phyloP scores from a whole-genome alignment of 805 yeast genomes.

The Pichia nakasei region DNA sequence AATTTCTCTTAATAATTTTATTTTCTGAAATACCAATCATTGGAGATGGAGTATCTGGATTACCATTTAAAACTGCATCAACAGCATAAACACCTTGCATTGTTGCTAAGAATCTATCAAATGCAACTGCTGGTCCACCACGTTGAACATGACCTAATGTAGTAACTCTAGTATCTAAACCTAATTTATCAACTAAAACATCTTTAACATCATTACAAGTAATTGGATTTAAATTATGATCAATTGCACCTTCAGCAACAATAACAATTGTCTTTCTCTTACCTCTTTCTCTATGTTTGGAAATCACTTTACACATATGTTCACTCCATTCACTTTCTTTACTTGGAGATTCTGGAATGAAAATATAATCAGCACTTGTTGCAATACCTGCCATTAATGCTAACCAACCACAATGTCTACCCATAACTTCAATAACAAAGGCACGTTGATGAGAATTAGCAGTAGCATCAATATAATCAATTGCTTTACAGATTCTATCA shows the following conservation, averaged over 20 bases:
- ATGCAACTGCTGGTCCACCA: slow-evolving; percentile 77
- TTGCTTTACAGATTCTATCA: slow-evolving; percentile 63
- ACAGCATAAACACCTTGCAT: slow-evolving; percentile 80
- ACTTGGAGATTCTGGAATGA: slow-evolving; percentile 76
- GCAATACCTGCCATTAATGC: slow-evolving; percentile 76
- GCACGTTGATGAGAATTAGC: slow-evolving; percentile 80
- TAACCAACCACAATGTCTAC: slow-evolving; percentile 86
- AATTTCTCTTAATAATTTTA: slow-evolving; percentile 56
- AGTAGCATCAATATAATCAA: slow-evolving; percentile 78
- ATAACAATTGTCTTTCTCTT: slow-evolving; percentile 71
- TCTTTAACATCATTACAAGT: slow-evolving; percentile 56
- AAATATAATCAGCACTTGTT: slow-evolving; percentile 71
- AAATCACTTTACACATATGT: slow-evolving; percentile 54
- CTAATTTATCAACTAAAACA: slow-evolving; percentile 50
- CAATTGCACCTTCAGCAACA: slow-evolving; percentile 81
- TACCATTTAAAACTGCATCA: slow-evolving; percentile 57
- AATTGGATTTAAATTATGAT: slow-evolving; percentile 58
- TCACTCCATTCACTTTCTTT: slow-evolving; percentile 54
- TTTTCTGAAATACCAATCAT: slow-evolving; percentile 68
- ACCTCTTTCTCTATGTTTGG: slow-evolving; percentile 60
- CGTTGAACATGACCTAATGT: slow-evolving; percentile 76
- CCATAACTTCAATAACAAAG: slow-evolving; percentile 81
- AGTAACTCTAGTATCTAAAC: slow-evolving; percentile 70
- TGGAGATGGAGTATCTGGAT: slow-evolving; percentile 70
- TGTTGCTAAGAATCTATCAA: slow-evolving; percentile 63